Base-by-base conservation (phyloP, 495 filamentous ascomycete species). In the Parathielavia appendiculata region DNA sequence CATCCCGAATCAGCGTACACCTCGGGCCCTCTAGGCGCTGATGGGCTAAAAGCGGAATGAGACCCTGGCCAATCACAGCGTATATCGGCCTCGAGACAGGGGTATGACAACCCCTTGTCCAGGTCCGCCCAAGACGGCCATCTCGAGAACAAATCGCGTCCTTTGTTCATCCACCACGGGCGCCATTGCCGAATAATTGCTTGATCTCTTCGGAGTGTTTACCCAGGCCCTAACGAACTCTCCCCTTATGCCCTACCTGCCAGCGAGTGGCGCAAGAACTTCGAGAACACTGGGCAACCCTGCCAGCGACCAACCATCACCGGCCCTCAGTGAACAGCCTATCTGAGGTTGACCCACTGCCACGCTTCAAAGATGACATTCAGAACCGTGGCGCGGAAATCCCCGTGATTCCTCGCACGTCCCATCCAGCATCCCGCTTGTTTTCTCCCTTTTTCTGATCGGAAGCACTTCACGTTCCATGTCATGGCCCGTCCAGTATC, bases 1-100 rank as follows among this genome's bases (percentile, higher is more conserved):
- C n/a, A 30, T 58, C 17, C n/a, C 62, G 58, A 64, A 64, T 64
- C 58, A 64, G 54, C 58, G 50, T 16, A 17, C 48, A 53, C 44
- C 45, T 40, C 5, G 19, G 14, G 17, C 5, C 34, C 44, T 43
- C 12, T 16, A 34, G 30, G 12, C 54, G 40, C 52, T 64, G 57
- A 61, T 61, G 54, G 54, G 62, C 38, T 22, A 23, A 22, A 50
- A 16, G 45, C 22, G 20, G 23, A 50, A 57, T 55, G 43, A 34
- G 1, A 13, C 11, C 5, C 8, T 16, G 38, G 32, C 60, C 55
- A 62, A 62, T 62, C 5, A 23, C 5, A 48, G 22, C 32, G 19
- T 34, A 1, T 19, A 50, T 40, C 44, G 30, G 39, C 23, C 34
- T 16, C 20, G 1, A 1, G 9, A 54, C 51, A 54, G 22, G 51